A percentile compares a stretch with the other conserved stretches of the same genome.
Evolutionary conservation across 2,329 filamentous ascomycete species (phyloP).

Genomic region (Cryoendolithus antarcticus): DNA sequence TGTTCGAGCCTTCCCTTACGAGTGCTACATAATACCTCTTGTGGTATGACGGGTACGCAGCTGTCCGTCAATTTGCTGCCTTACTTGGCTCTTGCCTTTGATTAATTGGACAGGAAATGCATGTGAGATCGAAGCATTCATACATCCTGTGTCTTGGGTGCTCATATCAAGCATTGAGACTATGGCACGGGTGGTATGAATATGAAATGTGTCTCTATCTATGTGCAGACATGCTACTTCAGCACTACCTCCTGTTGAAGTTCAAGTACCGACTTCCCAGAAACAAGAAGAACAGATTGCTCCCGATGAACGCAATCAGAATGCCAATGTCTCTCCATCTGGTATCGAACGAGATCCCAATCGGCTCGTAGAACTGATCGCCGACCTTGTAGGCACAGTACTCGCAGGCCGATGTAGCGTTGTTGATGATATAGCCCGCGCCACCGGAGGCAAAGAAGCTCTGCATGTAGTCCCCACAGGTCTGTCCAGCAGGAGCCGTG

Average conservation of each 20-base stretch:
- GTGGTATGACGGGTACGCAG: too few relatives aligned
- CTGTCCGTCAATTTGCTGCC: too few relatives aligned
- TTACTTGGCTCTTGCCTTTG: too few relatives aligned
- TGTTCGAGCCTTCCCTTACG: too few relatives aligned
- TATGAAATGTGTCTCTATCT: too few relatives aligned
- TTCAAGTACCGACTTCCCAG: conserved; percentile 37
- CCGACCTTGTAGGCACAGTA: conserved; percentile 50
- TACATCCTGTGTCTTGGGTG: too few relatives aligned
- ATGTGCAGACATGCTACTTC: too few relatives aligned
- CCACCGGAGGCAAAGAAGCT: conserved; percentile 31
- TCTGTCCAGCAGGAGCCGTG: conserved; percentile 37
- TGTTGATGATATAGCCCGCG: conserved; percentile 35
- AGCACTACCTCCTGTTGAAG: conserved; percentile 27
- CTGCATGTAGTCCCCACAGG: conserved; percentile 47
- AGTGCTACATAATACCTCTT: too few relatives aligned
- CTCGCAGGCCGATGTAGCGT: conserved; percentile 39
- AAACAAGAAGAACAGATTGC: conserved; percentile 58
- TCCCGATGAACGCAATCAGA: conserved; percentile 60
- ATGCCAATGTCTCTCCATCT: conserved; percentile 80
- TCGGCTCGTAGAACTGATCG: conserved; percentile 60
- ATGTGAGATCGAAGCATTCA: too few relatives aligned
- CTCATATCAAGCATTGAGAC: too few relatives aligned
- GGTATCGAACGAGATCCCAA: conserved; percentile 54
- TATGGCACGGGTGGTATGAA: too few relatives aligned
- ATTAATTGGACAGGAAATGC: too few relatives aligned